Base-by-base conservation (phyloP, 2,329 filamentous ascomycete genomes). In the Colletotrichum melonis region DNA sequence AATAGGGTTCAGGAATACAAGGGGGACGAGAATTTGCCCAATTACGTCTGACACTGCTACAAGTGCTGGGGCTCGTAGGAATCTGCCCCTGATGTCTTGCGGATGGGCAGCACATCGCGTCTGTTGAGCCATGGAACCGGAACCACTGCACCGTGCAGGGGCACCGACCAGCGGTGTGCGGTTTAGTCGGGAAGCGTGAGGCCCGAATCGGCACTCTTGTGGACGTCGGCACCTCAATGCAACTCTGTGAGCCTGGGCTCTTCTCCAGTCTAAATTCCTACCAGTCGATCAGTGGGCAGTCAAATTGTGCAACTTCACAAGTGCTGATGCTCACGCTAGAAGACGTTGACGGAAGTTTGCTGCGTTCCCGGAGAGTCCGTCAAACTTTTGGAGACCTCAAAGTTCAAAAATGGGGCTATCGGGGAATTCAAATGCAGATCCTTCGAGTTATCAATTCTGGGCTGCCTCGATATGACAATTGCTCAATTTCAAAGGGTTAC, bases 361-460 rank as follows among this genome's bases (percentile, higher is more conserved):
- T 19, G 32, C 16, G 46, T 16, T 46, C 19, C 66, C 55, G 32
- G 70, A 38, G 16, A 64, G 14, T 28, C 67, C 55, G 66, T 65
- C 26, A 46, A 64, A 46, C 6, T 42, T 54, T 65, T 42, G 35
- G 49, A 55, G 32, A 12, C 30, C n/a, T 11, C 28, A 49, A 9
- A 59, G 55, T 49, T 49, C 26, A 28, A 57, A 70, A 55, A 55
- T 38, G 46, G 59, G 46, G 55, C 12, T 60, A 28, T 60, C 60
- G 70, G 66, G 55, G 66, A 73, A 60, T 70, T 62, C 56, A 22
- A 26, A 54, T 65, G 59, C 46, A 70, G 70, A 73, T 73, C 67
- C 5, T 19, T 24, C 38, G 11, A 24, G 42, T 35, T 52, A 30
- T 32, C 7, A 22, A 52, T 28, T 8, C 19, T 16, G 8, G 28